Conservation (phyloP, 306 rosid genomes). For the Dalbergia oliveri region DNA sequence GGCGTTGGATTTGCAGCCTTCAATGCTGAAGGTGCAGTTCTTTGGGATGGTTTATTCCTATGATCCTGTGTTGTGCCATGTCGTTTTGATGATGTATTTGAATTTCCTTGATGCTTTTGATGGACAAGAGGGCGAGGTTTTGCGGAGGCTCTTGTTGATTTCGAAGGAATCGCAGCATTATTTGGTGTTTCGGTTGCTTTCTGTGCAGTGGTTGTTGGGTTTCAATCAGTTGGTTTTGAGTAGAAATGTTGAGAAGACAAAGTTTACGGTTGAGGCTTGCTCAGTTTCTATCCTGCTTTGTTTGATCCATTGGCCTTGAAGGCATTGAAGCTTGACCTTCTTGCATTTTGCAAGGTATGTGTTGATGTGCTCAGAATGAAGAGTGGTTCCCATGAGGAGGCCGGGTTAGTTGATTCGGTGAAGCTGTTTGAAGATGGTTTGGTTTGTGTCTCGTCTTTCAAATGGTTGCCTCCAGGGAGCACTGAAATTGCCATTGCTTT, state of each 20-base stretch:
- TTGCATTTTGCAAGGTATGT: slow-evolving; percentile 66
- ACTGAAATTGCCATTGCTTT: slow-evolving; percentile 82
- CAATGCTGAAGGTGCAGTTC: slow-evolving; percentile 94
- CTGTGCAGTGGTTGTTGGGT: slow-evolving; percentile 92
- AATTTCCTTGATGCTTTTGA: slow-evolving; percentile 80
- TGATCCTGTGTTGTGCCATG: slow-evolving; percentile 85
- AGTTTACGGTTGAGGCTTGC: slow-evolving; percentile 52
- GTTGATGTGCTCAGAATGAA: slow-evolving; percentile 49
- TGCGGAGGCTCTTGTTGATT: slow-evolving; percentile 65
- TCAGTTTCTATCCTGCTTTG: slow-evolving; percentile 69
- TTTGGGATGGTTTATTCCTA: slow-evolving; percentile 84
- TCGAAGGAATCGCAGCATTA: slow-evolving; percentile 77
- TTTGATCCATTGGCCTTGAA: slow-evolving; percentile 93
- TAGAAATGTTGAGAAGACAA: slow-evolving; percentile 53
- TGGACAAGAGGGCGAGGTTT: slow-evolving; percentile 80
- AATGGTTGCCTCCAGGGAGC: slow-evolving; percentile 88
- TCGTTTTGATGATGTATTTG: slow-evolving; percentile 79
- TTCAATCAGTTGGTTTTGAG: slow-evolving; percentile 61
- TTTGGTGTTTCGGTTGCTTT: slow-evolving; percentile 85
- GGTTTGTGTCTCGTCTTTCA: slow-evolving; percentile 84
- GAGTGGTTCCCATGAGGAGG: slow-evolving; percentile 47
- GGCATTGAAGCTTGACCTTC: slow-evolving; percentile 92
- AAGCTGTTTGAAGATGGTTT: slow-evolving; percentile 80
- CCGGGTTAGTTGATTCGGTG: slow-evolving; percentile 51
- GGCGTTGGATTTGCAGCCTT: slow-evolving; percentile 87